A percentile compares a stretch with the other conserved stretches of the same genome.
Evolutionary conservation across 345 rosid species (phyloP).

Genomic region (Aethionema arabicum): DNA sequence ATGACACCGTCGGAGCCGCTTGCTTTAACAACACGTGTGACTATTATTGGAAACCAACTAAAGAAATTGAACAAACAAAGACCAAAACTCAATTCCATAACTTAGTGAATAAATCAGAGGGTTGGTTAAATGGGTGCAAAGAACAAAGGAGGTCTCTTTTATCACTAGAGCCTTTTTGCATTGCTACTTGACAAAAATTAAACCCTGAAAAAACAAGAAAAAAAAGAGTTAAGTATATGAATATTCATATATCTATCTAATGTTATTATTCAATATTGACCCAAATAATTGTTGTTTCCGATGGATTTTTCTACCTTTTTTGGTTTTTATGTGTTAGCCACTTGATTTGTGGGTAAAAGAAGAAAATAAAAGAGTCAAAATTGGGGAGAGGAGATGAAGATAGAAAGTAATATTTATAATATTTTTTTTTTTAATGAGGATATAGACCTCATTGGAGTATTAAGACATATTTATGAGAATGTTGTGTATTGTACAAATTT

Average conservation of each 20-base stretch:
- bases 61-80: slow-evolving; percentile 30
- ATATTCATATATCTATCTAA: slow-evolving; percentile 27
- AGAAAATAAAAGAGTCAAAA: slow-evolving; percentile 20
- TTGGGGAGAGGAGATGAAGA: slow-evolving; percentile 16
- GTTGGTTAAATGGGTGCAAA: slow-evolving; percentile 64
- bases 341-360: slow-evolving; percentile 31
- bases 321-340: slow-evolving; percentile 31
- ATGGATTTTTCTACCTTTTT: slow-evolving; percentile 37
- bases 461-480: slow-evolving; percentile 26
- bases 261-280: slow-evolving; percentile 34
- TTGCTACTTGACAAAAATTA: slow-evolving; percentile 62
- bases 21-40: slow-evolving; percentile 62
- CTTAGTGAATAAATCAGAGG: slow-evolving; percentile 21
- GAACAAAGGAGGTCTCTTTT: slow-evolving; percentile 64
- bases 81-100: slow-evolving; percentile 25
- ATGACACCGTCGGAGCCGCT: slow-evolving; percentile 31
- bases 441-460: slow-evolving; percentile 25
- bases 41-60: slow-evolving; percentile 43
- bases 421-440: slow-evolving; percentile 31
- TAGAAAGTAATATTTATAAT: slow-evolving; percentile 16
- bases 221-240: slow-evolving; percentile 28
- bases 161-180: slow-evolving; percentile 64
- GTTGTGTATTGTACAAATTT: slow-evolving; percentile 28
- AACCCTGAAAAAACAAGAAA: background rate
- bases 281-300: slow-evolving; percentile 31